Base-by-base conservation (phyloP, 805 yeast species). In the Debaryomyces tyrocola region DNA sequence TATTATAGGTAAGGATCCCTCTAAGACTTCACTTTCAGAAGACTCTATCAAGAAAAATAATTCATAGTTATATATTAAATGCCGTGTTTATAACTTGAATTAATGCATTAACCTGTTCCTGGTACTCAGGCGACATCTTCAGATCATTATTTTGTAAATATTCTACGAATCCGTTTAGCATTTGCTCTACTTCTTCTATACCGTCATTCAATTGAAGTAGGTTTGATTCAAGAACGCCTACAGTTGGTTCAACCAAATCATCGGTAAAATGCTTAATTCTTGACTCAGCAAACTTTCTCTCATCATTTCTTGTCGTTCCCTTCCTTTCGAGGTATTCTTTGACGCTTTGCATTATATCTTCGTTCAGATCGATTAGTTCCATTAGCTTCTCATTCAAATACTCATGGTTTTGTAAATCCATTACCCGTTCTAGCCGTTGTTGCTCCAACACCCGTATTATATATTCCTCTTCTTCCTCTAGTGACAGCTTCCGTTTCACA, bases 401-500 rank as follows among this genome's bases (percentile, higher is more conserved):
- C 37, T 70, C 73, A 41, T 70, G 74, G 35, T 60, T 56, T 49
- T 73, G 77, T n/a, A 73, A 50, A n/a, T 62, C 68, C 71, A 67
- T 64, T 0, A 70, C 60, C 24, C 69, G 51, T 7, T 53, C 55
- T 6, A 69, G 44, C 34, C 76, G 50, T 36, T 59, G 58, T 35
- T 53, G 47, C 46, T 70, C 71, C 27, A 72, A 50, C 37, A 53
- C 50, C 36, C 43, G 54, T 3, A 64, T 54, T n/a, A 60, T 27
- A 6, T 37, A 43, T 4, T 45, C 44, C 37, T 55, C 59, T 24
- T 42, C 45, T 14, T 29, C 37, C 29, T 33, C 48, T 33, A 10
- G 10, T 17, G 20, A 14, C 4, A 7, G 6, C n/a, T 18, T 27
- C 27, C 34, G 35, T 12, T 17, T 17, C 4, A 24, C 17, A 4